phyloP scores from a whole-genome alignment of 2,329 filamentous ascomycete genomes.

The Exophiala phaeomuriformis region DNA sequence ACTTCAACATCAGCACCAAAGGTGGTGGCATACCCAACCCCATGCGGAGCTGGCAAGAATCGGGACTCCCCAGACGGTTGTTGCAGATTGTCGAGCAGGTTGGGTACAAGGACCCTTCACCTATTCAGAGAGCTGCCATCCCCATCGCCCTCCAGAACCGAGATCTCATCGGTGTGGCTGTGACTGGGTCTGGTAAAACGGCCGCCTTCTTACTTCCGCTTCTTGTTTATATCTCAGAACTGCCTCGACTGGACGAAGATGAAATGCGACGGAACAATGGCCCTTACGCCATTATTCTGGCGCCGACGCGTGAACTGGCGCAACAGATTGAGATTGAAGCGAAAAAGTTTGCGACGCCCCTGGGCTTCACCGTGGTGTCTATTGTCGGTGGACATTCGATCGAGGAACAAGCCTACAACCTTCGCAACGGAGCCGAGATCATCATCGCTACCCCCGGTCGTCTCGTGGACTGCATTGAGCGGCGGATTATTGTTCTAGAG shows the following conservation, averaged over 20 bases:
- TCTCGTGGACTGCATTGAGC: constrained; percentile 93
- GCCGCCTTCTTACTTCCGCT: constrained; percentile 88
- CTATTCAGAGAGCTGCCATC: constrained; percentile 90
- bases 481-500: constrained; percentile 80
- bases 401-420: constrained; percentile 84
- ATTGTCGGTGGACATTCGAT: constrained; percentile 96
- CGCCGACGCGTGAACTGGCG: constrained; percentile 91
- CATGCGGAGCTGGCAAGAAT: constrained; percentile 91
- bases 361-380: constrained; percentile 91
- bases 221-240: constrained; percentile 85
- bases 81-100: constrained; percentile 75
- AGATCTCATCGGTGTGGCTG: constrained; percentile 95
- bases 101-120: constrained; percentile 84
- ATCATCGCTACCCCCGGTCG: constrained; percentile 97
- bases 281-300: constrained; percentile 93
- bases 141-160: constrained; percentile 87
- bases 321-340: constrained; percentile 96
- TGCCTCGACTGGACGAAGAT: constrained; percentile 73
- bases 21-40: constrained; percentile 88
- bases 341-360: constrained; percentile 78
- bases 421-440: constrained; percentile 90
- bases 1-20: constrained; percentile 94
- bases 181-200: constrained; percentile 97
- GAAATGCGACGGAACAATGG: constrained; percentile 87
- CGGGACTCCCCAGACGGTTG: constrained; percentile 65